Evolutionary conservation across 108 stramenopile genomes (phyloP).

Genomic region (Skeletonema tropicum): DNA sequence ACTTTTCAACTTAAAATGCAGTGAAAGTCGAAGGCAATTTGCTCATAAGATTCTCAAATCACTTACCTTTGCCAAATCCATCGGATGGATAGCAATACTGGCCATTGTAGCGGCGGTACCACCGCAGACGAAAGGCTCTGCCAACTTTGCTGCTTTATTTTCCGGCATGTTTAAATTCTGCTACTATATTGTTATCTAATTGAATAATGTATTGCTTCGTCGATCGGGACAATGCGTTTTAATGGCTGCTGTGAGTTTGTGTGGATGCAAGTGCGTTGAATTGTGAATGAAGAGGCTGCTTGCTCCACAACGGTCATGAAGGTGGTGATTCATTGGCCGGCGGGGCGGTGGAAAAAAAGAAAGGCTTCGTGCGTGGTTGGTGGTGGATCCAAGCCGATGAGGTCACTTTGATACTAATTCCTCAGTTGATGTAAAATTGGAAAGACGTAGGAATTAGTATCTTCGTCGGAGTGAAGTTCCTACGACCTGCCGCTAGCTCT

Average conservation of each 20-base stretch:
- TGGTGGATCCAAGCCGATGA: neutral
- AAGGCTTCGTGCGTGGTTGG: neutral
- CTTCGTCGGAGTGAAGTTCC: neutral
- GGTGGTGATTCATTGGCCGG: neutral
- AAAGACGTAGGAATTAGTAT: neutral
- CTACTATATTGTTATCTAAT: neutral
- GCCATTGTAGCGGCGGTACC: conserved; percentile 96
- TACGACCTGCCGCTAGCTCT: neutral
- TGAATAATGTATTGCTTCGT: neutral
- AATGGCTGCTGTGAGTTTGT: neutral
- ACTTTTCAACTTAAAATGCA: neutral
- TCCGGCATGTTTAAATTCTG: conserved; percentile 33
- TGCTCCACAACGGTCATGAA: neutral
- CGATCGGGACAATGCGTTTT: neutral
- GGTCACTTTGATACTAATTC: neutral
- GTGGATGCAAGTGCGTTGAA: neutral
- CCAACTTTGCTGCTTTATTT: conserved; percentile 57
- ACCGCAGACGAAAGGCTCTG: conserved; percentile 90
- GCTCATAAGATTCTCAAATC: neutral
- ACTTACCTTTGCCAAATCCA: conserved; percentile 93
- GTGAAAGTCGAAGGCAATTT: neutral
- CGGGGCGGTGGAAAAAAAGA: neutral
- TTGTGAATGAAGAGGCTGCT: neutral
- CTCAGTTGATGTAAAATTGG: too few relatives aligned
- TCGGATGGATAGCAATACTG: conserved; percentile 93